Evolutionary conservation across 768 basidiomycete genomes (phyloP).

Genomic region (Strobilomyces dryophilus): DNA sequence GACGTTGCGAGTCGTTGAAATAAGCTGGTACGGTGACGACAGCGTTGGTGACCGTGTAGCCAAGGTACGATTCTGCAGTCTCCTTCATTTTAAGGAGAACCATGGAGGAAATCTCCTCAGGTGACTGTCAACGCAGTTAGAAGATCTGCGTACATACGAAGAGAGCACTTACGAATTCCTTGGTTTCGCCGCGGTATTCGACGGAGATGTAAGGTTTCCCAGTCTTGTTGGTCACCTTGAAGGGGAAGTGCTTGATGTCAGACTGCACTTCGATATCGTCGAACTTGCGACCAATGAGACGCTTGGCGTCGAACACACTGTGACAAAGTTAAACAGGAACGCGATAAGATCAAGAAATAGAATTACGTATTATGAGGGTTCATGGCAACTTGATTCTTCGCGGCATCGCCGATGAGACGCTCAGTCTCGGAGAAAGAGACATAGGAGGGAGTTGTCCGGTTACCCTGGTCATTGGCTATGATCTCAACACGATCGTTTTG

Average conservation of each 20-base stretch:
- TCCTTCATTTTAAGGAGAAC: constrained; percentile 98
- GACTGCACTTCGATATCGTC: constrained; percentile 80
- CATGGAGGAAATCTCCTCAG: constrained; percentile 98
- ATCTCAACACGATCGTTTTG: constrained; percentile 99
- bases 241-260: constrained; percentile 91
- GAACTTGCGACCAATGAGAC: constrained; percentile 93
- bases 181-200: constrained; percentile 88
- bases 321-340: constrained; percentile 1
- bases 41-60: constrained; percentile 77
- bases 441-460: constrained; percentile 94
- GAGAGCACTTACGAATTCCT: constrained; percentile 73
- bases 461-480: constrained; percentile 93
- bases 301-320: constrained; percentile 97
- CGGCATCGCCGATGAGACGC: constrained; percentile 98
- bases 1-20: constrained; percentile 99
- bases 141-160: constrained; percentile 4
- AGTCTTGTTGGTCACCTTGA: constrained; percentile 80
- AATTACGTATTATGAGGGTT: constrained; percentile 87
- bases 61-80: constrained; percentile 94
- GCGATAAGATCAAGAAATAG: not conserved
- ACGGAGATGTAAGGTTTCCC: constrained; percentile 89
- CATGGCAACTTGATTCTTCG: constrained; percentile 98
- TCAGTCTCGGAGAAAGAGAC: constrained; percentile 93
- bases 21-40: constrained; percentile 97
- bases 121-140: constrained; percentile 52